Percentiles rank a stretch among this genome's conserved stretches.
These are phyloP conservation scores for Fusarium sarcochroum DNA, from an alignment of 2,329 filamentous ascomycete genomes.

Conservation along the genomic window DNA sequence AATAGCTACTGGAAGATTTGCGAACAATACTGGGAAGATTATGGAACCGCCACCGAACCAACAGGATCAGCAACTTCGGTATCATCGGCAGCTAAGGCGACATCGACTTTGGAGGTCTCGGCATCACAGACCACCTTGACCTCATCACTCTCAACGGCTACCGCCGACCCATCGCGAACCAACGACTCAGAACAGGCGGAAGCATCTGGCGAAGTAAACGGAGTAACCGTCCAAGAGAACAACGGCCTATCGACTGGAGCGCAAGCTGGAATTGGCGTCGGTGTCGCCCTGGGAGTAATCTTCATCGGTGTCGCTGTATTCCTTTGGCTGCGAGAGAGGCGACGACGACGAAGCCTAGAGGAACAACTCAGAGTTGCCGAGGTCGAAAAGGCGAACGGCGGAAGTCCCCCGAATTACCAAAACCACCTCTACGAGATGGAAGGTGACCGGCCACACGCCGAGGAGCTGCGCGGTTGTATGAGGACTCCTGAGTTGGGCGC, in stretches of 20 bases:
- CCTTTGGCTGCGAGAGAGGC: constrained; percentile 44
- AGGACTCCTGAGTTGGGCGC: constrained; percentile 39
- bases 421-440: constrained; percentile 43
- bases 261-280: constrained; percentile 41
- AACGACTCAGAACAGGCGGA: constrained; percentile 11
- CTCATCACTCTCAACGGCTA: constrained; percentile 3
- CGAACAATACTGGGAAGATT: constrained; percentile 46
- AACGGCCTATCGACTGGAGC: constrained; percentile 30
- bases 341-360: constrained; percentile 30
- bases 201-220: neutral
- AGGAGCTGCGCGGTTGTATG: constrained; percentile 42
- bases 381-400: neutral
- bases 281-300: constrained; percentile 32
- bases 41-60: constrained; percentile 45
- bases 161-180: constrained; percentile 6
- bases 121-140: constrained; percentile 4
- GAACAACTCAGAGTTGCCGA: constrained; percentile 22
- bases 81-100: neutral
- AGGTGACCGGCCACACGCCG: constrained; percentile 36
- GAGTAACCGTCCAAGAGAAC: neutral
- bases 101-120: neutral
- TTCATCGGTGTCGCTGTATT: constrained; percentile 31
- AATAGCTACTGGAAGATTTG: constrained; percentile 50
- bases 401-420: neutral
- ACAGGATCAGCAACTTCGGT: constrained; percentile 24